Percentiles rank a stretch among this genome's conserved stretches.
Conservation (phyloP, 306 rosid species). For the Rubus idaeus region DNA sequence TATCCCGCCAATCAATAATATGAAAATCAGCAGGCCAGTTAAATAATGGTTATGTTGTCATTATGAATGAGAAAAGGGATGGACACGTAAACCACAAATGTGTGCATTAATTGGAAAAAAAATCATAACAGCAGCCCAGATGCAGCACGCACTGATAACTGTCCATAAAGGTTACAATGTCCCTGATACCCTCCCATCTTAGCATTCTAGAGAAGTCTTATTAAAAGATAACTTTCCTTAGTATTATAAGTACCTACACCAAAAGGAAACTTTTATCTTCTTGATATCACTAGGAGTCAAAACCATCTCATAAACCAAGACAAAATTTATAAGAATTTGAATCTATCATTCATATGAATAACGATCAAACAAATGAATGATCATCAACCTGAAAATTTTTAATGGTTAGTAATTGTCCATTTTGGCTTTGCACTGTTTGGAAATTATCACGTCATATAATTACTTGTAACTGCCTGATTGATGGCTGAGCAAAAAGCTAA, state of each 20-base stretch:
- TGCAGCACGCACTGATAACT: too few relatives aligned
- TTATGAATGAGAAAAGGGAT: background rate
- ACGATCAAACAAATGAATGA: too few relatives aligned
- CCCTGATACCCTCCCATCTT: background rate
- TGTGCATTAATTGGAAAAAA: background rate
- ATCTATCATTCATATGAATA: too few relatives aligned
- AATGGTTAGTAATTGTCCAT: too few relatives aligned
- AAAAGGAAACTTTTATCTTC: background rate
- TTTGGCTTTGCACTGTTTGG: too few relatives aligned
- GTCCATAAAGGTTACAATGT: background rate
- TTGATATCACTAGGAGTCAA: background rate
- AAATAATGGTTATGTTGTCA: too few relatives aligned
- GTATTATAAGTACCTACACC: background rate
- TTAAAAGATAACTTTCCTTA: background rate
- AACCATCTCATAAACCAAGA: background rate
- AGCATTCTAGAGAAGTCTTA: background rate
- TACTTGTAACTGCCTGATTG: background rate
- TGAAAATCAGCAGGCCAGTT: too few relatives aligned
- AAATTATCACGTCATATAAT: too few relatives aligned
- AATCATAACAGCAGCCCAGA: background rate
- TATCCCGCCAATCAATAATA: background rate
- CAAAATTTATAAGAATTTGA: too few relatives aligned
- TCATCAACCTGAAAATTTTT: too few relatives aligned
- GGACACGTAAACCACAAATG: background rate
- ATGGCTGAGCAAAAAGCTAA: background rate